Percentiles rank a stretch among this genome's conserved stretches.
phyloP scores from a whole-genome alignment of 176 grass and related monocot genomes.

The Oryza glumipatula region DNA sequence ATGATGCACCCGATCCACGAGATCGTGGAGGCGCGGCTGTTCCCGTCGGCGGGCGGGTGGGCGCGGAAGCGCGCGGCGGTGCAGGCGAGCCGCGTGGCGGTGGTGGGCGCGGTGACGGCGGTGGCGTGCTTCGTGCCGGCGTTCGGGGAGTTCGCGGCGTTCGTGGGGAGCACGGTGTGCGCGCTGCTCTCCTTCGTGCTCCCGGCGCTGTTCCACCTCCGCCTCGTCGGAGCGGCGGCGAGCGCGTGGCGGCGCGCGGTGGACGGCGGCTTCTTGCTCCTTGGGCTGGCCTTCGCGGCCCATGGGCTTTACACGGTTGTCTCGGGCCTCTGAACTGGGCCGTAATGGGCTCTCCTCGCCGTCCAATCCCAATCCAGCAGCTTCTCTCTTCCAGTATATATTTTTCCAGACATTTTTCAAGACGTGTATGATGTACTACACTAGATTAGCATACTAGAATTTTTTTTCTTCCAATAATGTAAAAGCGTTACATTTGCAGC shows the following conservation, averaged over 20 bases:
- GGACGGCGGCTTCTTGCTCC: conserved; percentile 64
- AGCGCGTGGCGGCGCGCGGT: conserved; percentile 43
- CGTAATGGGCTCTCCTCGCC: not conserved
- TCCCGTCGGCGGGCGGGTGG: conserved; percentile 40
- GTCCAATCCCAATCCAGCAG: too few relatives aligned
- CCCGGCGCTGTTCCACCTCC: conserved; percentile 78
- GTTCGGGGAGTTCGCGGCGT: conserved; percentile 70
- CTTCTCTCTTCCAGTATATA: not conserved
- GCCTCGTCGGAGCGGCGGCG: conserved; percentile 47
- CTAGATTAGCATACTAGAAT: not conserved
- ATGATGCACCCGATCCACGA: conserved; percentile 98
- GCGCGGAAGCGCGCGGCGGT: conserved; percentile 46
- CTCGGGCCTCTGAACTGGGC: not conserved
- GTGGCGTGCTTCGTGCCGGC: conserved; percentile 83
- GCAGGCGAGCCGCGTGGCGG: conserved; percentile 64
- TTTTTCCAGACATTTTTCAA: too few relatives aligned
- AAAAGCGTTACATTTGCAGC: too few relatives aligned
- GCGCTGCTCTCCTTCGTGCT: conserved; percentile 89
- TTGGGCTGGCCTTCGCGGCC: conserved; percentile 61
- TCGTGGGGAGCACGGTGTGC: conserved; percentile 89
- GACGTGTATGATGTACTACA: too few relatives aligned
- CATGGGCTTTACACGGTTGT: conserved; percentile 58
- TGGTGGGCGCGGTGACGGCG: conserved; percentile 33
- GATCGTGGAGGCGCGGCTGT: conserved; percentile 72
- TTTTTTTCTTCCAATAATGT: too few relatives aligned